Conservation (phyloP, 805 yeast species). For the Ogataea trehalophila region DNA sequence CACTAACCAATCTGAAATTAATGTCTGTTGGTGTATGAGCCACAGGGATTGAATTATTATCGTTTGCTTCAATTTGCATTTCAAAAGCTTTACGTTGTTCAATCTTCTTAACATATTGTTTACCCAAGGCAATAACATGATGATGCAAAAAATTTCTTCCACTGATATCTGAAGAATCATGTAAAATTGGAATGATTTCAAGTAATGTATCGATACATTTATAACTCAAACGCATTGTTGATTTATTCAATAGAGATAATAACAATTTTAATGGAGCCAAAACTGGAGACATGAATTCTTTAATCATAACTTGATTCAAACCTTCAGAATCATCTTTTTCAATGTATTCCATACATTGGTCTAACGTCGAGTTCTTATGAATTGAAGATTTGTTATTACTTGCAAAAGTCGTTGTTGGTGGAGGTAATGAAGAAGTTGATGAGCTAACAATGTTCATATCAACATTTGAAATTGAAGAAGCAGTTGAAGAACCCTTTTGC, state of each 20-base stretch:
- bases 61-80: constrained; percentile 8
- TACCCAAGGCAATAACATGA: constrained; percentile 73
- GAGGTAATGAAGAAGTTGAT: constrained; percentile 19
- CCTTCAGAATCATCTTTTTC: constrained; percentile 29
- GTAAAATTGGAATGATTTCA: constrained; percentile 44
- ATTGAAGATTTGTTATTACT: constrained; percentile 2
- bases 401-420: constrained; percentile 18
- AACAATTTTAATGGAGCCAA: constrained; percentile 50
- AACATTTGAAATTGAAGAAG: constrained; percentile 20
- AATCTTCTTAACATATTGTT: constrained; percentile 40
- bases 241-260: constrained; percentile 58
- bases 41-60: constrained; percentile 21
- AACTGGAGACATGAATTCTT: constrained; percentile 40
- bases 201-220: constrained; percentile 56
- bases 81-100: constrained; percentile 11
- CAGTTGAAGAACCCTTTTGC: constrained; percentile 14
- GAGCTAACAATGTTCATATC: constrained; percentile 15
- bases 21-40: constrained; percentile 45
- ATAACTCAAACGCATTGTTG: constrained; percentile 52
- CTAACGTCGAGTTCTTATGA: constrained; percentile 15
- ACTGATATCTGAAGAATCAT: constrained; percentile 68
- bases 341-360: constrained; percentile 22
- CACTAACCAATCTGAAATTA: constrained; percentile 42
- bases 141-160: constrained; percentile 85
- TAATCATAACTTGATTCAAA: constrained; percentile 41